Base-by-base conservation (phyloP, 2,329 filamentous ascomycete species). In the Stylonectria norvegica region DNA sequence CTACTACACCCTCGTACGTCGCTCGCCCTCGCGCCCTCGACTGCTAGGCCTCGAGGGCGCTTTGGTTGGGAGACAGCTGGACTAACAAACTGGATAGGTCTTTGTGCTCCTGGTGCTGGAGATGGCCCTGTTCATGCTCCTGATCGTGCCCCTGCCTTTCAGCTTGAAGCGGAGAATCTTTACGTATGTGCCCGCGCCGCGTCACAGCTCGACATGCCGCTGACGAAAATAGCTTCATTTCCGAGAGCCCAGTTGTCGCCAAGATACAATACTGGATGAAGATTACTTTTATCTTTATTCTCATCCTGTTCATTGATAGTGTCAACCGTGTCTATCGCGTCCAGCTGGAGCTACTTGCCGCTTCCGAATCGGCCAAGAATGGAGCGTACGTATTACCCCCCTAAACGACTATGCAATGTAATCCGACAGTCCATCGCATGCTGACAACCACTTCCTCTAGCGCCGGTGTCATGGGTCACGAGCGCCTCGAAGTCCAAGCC, bases 251-350 rank as follows among this genome's bases (percentile, higher is more conserved):
- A 0, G 47, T 83, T 37, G 78, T 98, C 43, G 93, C 90, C 28
- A 96, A 97, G 67, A 66, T 97, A 51, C 91, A 97, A 74, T 96
- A 98, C 73, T 91, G 89, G 59, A 78, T 98, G 72, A 97, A 96
- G 79, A 98, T 98, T 42, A 95, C 89, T 2, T 98, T 98, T 65
- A 91, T 98, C 63, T 98, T 98, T 73, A 97, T 98, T 60, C 76
- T 97, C 43, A 95, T 98, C 51, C 84, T 98, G 52, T 98, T 98
- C 71, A 80, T 97, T 59, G 93, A 98, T 72, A 95, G 89, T 63
- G 90, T 97, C 66, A 83, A 84, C 62, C 88, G 93, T 51, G 93
- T 98, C 60, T 98, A 96, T 69, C 87, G 93, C 48, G 93, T 98
- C 40, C 91, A 97, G 71, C 70, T 93, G 50, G 93, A 98, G 71